Evolutionary conservation across 305 asterid species (phyloP).

Genomic region (Petunia hybrid): DNA sequence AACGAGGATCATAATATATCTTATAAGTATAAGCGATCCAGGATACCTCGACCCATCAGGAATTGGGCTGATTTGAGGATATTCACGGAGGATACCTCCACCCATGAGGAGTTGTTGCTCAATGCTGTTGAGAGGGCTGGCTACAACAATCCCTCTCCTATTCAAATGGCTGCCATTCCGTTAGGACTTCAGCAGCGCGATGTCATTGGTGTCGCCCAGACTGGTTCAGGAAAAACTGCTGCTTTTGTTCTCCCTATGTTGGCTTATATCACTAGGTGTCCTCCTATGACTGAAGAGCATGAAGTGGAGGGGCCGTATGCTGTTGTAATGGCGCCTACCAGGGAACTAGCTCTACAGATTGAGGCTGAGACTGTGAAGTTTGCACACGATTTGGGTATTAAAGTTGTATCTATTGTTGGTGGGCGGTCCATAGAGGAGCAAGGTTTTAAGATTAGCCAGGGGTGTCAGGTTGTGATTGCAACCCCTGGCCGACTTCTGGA

Average conservation of each 20-base stretch:
- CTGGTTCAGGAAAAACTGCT: slow-evolving; percentile 91
- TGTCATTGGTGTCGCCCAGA: slow-evolving; percentile 76
- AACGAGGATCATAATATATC: too few relatives aligned
- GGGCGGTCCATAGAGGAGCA: slow-evolving; percentile 53
- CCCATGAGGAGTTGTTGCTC: slow-evolving; percentile 79
- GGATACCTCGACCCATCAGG: too few relatives aligned
- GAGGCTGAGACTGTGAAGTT: slow-evolving; percentile 84
- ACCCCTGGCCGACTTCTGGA: slow-evolving; percentile 91
- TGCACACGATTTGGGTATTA: slow-evolving; percentile 71
- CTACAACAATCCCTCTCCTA: slow-evolving; percentile 50
- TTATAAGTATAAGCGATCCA: too few relatives aligned
- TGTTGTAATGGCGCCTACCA: slow-evolving; percentile 86
- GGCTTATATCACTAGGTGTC: slow-evolving; percentile 73
- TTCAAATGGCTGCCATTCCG: slow-evolving; percentile 87
- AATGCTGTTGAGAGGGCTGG: slow-evolving; percentile 78
- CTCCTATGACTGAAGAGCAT: slow-evolving; percentile 69
- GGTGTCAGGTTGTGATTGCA: slow-evolving; percentile 88
- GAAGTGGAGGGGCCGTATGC: slow-evolving; percentile 87
- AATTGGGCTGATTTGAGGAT: slow-evolving; percentile 39
- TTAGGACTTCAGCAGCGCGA: slow-evolving; percentile 82
- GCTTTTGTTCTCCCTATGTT: slow-evolving; percentile 36
- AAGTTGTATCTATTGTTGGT: slow-evolving; percentile 72
- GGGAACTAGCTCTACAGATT: slow-evolving; percentile 88
- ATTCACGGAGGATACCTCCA: slow-evolving; percentile 79
- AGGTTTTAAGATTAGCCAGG: slow-evolving; percentile 75